Evolutionary conservation across 805 yeast species (phyloP), one percentile per base, ranked within the genome.

Genomic region (Teunomyces barrocoloradensis): DNA sequence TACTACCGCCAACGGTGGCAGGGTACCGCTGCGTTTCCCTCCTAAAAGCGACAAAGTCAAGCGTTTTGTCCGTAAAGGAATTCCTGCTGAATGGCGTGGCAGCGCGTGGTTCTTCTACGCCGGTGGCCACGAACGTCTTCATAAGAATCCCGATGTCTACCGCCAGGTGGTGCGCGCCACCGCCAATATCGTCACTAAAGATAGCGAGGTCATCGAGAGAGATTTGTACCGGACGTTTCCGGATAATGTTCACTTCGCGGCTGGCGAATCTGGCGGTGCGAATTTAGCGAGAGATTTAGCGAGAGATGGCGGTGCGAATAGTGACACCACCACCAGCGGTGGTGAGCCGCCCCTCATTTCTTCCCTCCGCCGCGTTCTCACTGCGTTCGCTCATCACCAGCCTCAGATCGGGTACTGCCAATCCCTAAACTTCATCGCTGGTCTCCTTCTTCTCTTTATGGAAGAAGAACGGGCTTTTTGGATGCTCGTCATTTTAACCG

Each of bases 1-100:
- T 15, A 15, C 17, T 15, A 15, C 17, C 17, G 17, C 20, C 20
- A 18, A 2, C 4, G 4, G 20, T 18, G 20, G 20, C 20, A 18
- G 20, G 20, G 20, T 18, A 2, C 20, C 20, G 20, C 20, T 18
- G 20, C 20, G 20, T 18, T 18, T 18, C 54, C 96, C 96, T 0
- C 81, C 92, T 1, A 79, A 78, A 50, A 85, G 90, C 3, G 91
- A 85, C 49, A 89, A 86, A 55, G 73, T 89, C 53, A 85, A 87
- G 59, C 78, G 95, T 49, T 84, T 88, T 58, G 81, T 94, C 10
- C 78, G 97, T 47, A 87, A 87, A 62, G 99, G 99, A 10, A 84
- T 92, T 9, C 98, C 99, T 0, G 91, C 96, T 0, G 97, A 89
- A 61, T 92, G 97, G 97, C 74, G 99, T 54, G 99, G 99, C 1